Percentiles rank a stretch among this genome's conserved stretches.
phyloP scores from a whole-genome alignment of 2,329 filamentous ascomycete genomes.

The Fusarium tanahbumbuense region DNA sequence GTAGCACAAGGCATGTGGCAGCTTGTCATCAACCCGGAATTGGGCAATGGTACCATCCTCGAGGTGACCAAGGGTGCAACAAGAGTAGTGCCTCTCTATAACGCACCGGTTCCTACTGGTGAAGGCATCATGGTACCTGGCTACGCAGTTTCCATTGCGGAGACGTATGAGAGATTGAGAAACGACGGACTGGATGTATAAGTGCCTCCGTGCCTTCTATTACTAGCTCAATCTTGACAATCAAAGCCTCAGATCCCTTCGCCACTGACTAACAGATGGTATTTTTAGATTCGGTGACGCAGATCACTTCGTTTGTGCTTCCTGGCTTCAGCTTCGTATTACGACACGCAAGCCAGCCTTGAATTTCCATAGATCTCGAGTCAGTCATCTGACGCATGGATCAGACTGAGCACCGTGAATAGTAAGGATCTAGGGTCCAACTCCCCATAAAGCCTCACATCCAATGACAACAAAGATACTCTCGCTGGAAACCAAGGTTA shows the following conservation, averaged over 20 bases:
- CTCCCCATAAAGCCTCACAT: constrained; percentile 20
- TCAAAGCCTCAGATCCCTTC: neutral
- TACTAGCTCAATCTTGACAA: neutral
- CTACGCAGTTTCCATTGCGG: constrained; percentile 38
- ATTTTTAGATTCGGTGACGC: constrained; percentile 9
- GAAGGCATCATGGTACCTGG: constrained; percentile 41
- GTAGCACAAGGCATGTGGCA: constrained; percentile 50
- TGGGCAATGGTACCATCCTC: constrained; percentile 50
- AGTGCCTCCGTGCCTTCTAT: neutral
- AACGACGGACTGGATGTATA: constrained; percentile 40
- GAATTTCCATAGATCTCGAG: constrained; percentile 9
- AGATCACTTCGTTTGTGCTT: neutral
- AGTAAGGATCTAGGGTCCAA: constrained; percentile 16
- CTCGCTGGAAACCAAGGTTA: constrained; percentile 11
- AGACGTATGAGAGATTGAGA: constrained; percentile 41
- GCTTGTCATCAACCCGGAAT: constrained; percentile 41
- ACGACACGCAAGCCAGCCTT: constrained; percentile 22
- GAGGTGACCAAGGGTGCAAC: constrained; percentile 45
- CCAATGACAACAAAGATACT: constrained; percentile 6
- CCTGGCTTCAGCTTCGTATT: constrained; percentile 14
- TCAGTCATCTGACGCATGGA: constrained; percentile 31
- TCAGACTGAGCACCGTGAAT: constrained; percentile 25
- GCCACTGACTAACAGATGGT: neutral
- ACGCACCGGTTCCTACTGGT: constrained; percentile 43
- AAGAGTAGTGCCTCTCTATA: constrained; percentile 47